Conservation (phyloP, 1,284 basidiomycete species). For the Sporisorium sorghi region DNA sequence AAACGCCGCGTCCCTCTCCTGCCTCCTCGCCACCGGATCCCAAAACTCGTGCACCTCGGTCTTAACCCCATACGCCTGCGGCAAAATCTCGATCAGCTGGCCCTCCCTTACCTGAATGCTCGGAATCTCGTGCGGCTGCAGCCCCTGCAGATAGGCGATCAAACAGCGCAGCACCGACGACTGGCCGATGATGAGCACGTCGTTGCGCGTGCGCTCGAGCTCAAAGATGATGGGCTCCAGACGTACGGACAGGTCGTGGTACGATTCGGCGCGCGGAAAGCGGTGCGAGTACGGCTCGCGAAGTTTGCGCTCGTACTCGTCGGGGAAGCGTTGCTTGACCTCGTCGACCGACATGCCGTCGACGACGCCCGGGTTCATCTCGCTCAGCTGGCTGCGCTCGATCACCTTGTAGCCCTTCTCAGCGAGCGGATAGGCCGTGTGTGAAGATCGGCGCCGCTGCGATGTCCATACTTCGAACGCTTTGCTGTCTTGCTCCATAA, state of each 20-base stretch:
- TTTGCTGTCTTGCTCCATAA: constrained; percentile 42
- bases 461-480: constrained; percentile 90
- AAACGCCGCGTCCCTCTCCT: constrained; percentile 60
- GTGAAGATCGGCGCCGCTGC: constrained; percentile 87
- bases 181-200: constrained; percentile 76
- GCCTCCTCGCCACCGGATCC: constrained; percentile 60
- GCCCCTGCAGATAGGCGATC: constrained; percentile 77
- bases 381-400: constrained; percentile 93
- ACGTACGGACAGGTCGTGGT: constrained; percentile 78
- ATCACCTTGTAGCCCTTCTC: constrained; percentile 77
- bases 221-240: constrained; percentile 86
- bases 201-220: constrained; percentile 82
- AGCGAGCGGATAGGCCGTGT: constrained; percentile 95
- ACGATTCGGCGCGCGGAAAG: constrained; percentile 74
- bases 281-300: constrained; percentile 93
- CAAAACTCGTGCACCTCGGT: constrained; percentile 64
- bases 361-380: constrained; percentile 87
- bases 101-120: constrained; percentile 82
- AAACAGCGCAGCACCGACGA: constrained; percentile 98
- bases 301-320: constrained; percentile 91
- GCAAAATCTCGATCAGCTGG: constrained; percentile 65
- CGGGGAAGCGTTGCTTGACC: constrained; percentile 88
- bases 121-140: constrained; percentile 95
- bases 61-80: constrained; percentile 67
- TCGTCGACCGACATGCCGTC: constrained; percentile 92